A percentile compares a stretch with the other conserved stretches of the same genome.
These are phyloP conservation scores for Spiraea crenata DNA, from an alignment of 331 rosid genomes.

Conservation along the genomic window DNA sequence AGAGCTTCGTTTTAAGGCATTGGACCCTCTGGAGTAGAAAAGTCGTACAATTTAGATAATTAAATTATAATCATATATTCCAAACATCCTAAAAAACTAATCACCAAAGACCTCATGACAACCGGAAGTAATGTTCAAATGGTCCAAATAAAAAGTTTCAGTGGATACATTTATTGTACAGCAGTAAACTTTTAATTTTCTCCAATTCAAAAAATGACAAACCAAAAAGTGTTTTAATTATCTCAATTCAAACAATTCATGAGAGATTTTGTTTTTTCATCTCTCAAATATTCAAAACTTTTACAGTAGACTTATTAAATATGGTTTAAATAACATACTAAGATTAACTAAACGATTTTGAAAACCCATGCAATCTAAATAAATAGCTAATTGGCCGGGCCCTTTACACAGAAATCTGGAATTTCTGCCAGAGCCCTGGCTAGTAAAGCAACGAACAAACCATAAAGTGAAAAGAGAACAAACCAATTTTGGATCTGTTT, in stretches of 20 bases:
- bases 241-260: too few species aligned
- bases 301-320: too few species aligned
- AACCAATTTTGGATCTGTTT: constrained; percentile 72
- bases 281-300: too few species aligned
- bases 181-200: too few species aligned
- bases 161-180: too few species aligned
- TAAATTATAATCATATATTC: constrained; percentile 12
- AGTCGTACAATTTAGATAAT: constrained; percentile 24
- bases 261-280: too few species aligned
- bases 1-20: constrained; percentile 74
- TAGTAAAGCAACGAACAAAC: constrained; percentile 26
- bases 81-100: not conserved
- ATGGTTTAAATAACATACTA: too few species aligned
- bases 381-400: too few species aligned
- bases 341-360: too few species aligned
- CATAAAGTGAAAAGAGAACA: constrained; percentile 37
- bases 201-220: too few species aligned
- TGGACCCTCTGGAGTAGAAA: constrained; percentile 69
- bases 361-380: too few species aligned
- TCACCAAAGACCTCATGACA: not conserved
- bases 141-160: not conserved
- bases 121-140: not conserved
- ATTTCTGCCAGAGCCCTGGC: constrained; percentile 8
- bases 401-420: not conserved
- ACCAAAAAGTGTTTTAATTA: too few species aligned